Evolutionary conservation across 2,329 filamentous ascomycete species (phyloP), one percentile per base, ranked within the genome.

Genomic region (Cladosporium sphaerospermum): DNA sequence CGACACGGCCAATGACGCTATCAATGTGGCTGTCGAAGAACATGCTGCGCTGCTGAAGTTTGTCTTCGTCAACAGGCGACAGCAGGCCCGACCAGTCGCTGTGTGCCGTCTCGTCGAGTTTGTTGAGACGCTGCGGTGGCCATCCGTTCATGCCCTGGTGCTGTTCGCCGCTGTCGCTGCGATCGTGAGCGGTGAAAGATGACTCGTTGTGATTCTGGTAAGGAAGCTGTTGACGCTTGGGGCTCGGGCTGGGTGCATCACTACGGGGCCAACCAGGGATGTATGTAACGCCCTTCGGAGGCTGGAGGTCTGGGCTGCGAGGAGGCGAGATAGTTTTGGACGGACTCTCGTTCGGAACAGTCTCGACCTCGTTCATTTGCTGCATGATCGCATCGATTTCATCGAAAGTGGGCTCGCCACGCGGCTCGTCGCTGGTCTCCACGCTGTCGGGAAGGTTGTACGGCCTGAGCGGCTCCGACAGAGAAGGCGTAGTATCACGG

Each of bases 1-100:
- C 73, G 3, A 93, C 77, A 45, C 81, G 82, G 49, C 87, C 88
- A 59, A 99, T 87, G 58, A 97, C 73, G 47, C 89, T 83, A 66
- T 96, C 90, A 57, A 99, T 88, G 64, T 88, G 90, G 44, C 83
- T 85, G 64, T 97, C 90, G 64, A 97, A 96, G 78, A 96, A 97
- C 44, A 83, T 81, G 58, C 88, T 88, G 45, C 90, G 83, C 50
- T 84, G 83, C 59, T 88, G 83, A 53, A 97, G 76, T 70, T 95
- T 96, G 47, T 83, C 81, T 54, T 95, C 89, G 63, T 95, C 88
- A 33, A 86, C 84, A 14, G 89, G 88, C 9, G 86, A 86, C 57
- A 96, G 84, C 44, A 86, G 83, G 65, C 86, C 86, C 64, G 95
- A 90, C 93, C 93, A 99, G 68, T 97, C 92, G 66, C 91, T 96